Evolutionary conservation across 306 rosid species (phyloP).

Genomic region (Leucaena leucocephala): DNA sequence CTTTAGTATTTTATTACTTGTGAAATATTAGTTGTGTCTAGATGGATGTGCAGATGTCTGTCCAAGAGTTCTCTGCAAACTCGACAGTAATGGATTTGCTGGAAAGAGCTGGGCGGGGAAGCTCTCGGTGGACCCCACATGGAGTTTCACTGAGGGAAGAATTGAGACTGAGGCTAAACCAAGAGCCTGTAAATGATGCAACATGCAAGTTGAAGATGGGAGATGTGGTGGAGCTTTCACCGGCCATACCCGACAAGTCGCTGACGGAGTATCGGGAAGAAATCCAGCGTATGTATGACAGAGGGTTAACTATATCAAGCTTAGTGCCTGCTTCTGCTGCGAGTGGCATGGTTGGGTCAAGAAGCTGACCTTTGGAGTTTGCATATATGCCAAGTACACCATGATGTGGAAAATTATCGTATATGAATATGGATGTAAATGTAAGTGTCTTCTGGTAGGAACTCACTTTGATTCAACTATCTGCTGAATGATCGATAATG

Average conservation of each 20-base stretch:
- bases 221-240: slow-evolving; percentile 87
- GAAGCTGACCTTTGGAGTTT: slow-evolving; percentile 51
- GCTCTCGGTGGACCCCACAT: slow-evolving; percentile 64
- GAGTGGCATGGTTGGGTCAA: slow-evolving; percentile 59
- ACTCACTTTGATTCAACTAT: slow-evolving; percentile 47
- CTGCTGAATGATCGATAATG: slow-evolving; percentile 44
- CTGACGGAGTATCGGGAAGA: slow-evolving; percentile 89
- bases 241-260: slow-evolving; percentile 73
- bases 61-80: slow-evolving; percentile 83
- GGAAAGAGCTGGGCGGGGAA: slow-evolving; percentile 71
- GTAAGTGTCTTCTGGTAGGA: slow-evolving; percentile 45
- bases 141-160: slow-evolving; percentile 88
- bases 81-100: slow-evolving; percentile 71
- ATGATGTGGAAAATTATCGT: slow-evolving; percentile 37
- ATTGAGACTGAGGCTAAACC: slow-evolving; percentile 89
- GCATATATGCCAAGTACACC: slow-evolving; percentile 10
- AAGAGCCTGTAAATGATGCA: slow-evolving; percentile 67
- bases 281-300: slow-evolving; percentile 90
- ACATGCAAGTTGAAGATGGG: slow-evolving; percentile 89
- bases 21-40: slow-evolving; percentile 18
- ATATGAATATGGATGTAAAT: slow-evolving; percentile 46
- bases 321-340: slow-evolving; percentile 43
- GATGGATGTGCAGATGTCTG: slow-evolving; percentile 80
- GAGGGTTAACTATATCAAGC: slow-evolving; percentile 61
- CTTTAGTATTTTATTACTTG: not conserved